These are phyloP conservation scores for Linnemannia hyalina DNA, from an alignment of 192 early-diverging fungal genomes.

Conservation along the genomic window DNA sequence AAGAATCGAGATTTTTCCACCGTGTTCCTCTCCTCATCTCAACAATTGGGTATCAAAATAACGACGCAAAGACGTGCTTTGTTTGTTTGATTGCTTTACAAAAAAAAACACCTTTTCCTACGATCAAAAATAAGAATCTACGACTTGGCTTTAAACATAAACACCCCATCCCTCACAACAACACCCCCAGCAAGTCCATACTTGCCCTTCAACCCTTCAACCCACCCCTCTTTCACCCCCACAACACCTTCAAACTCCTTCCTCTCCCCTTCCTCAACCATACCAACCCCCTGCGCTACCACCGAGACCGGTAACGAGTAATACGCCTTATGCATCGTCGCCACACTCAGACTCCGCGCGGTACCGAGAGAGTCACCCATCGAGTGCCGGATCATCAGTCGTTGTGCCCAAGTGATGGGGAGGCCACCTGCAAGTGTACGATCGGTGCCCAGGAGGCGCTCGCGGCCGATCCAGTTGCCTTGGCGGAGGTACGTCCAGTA, in stretches of 20 bases:
- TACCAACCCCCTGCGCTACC: constrained; percentile 21
- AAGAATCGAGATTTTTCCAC: background rate
- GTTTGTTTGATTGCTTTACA: too few species aligned
- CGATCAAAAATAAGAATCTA: background rate
- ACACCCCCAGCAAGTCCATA: constrained; percentile 17
- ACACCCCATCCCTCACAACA: constrained; percentile 33
- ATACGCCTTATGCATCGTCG: constrained; percentile 37
- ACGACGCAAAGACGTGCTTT: too few species aligned
- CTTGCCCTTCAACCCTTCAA: constrained; percentile 19
- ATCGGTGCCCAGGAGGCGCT: constrained; percentile 10
- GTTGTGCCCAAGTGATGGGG: constrained; percentile 26
- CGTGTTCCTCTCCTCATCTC: background rate
- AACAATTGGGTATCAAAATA: background rate
- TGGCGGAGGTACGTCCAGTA: constrained; percentile 37
- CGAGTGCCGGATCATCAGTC: constrained; percentile 21
- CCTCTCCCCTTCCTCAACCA: background rate
- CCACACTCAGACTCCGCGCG: constrained; percentile 23
- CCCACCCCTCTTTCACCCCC: background rate
- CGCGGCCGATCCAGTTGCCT: constrained; percentile 35
- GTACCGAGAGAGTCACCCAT: constrained; percentile 24
- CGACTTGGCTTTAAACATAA: constrained; percentile 46
- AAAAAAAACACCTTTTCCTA: background rate
- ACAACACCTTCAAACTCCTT: background rate
- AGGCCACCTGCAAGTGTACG: background rate
- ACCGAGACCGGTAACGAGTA: constrained; percentile 32